These are phyloP conservation scores for Yamadazyma sp. DNA, from an alignment of 1,139 yeast genomes.

Conservation along the genomic window DNA sequence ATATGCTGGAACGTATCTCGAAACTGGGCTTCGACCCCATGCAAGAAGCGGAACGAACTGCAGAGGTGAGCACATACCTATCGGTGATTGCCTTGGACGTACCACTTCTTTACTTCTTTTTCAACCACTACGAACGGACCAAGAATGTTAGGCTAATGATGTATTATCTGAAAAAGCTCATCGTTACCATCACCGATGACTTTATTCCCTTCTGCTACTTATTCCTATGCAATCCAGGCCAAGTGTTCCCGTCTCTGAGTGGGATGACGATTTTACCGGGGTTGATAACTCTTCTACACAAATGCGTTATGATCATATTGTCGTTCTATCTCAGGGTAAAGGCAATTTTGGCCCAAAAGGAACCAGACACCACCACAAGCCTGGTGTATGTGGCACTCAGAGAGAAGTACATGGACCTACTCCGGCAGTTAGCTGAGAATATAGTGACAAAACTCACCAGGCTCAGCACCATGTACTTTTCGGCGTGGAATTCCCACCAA, in stretches of 20 bases:
- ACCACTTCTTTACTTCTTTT: conserved; percentile 27
- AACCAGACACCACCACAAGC: background rate
- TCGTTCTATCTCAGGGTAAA: conserved; percentile 9
- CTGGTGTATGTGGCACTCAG: background rate
- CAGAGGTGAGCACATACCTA: conserved; percentile 8
- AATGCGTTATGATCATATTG: background rate
- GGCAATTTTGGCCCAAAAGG: conserved; percentile 1
- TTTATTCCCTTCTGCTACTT: conserved; percentile 30
- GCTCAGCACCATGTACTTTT: conserved; percentile 37
- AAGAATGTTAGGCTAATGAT: conserved; percentile 22
- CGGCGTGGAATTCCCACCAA: conserved; percentile 43
- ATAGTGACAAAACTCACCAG: conserved; percentile 26
- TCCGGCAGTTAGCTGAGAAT: conserved; percentile 19
- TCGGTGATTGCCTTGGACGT: conserved; percentile 22
- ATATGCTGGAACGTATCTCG: background rate
- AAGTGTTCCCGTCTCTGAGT: conserved; percentile 32
- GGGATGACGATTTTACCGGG: conserved; percentile 26
- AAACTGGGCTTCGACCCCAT: conserved; percentile 1
- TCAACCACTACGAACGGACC: conserved; percentile 28
- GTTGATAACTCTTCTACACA: background rate
- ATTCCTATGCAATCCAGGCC: conserved; percentile 29
- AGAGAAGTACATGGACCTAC: background rate
- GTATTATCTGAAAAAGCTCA: conserved; percentile 31
- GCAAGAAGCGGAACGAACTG: conserved; percentile 3
- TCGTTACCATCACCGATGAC: conserved; percentile 27